Evolutionary conservation across 2,329 filamentous ascomycete genomes (phyloP), one percentile per base, ranked within the genome.

Genomic region (Fusarium sacchari): DNA sequence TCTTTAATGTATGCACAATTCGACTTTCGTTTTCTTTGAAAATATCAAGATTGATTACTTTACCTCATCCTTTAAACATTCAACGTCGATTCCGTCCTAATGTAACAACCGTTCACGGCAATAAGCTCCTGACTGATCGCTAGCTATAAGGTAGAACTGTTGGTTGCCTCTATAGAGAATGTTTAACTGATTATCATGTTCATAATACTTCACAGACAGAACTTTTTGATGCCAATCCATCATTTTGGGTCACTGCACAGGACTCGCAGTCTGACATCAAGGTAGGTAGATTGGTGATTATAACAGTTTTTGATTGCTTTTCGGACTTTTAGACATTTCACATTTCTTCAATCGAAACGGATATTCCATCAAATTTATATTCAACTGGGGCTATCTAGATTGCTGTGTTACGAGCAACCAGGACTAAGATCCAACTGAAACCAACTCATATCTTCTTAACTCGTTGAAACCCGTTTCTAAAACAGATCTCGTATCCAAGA

Each of bases 121-220:
- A 32, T 14, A 7, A n/a, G n/a, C n/a, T n/a, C 1, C 32, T 14
- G 17, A 10, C 5, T 8, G 22, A 13, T 49, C 6, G 26, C 6
- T 28, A 17, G 20, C 20, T 2, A 30, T 6, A 8, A 0, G 1
- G 14, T 1, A 8, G 1, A 30, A 0, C 7, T 32, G 10, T 5
- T 4, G 15, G 22, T 22, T 24, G 0, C 2, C 11, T 14, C 13
- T 17, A 18, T 32, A 32, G 22, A 18, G 14, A 14, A 17, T 30
- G 0, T 1, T 28, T 2, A 49, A 30, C n/a, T 15, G 7, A 12
- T 12, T 2, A n/a, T 13, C 44, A n/a, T n/a, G 9, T 17, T 8
- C 20, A 20, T 9, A 5, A 28, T 4, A 28, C 18, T 28, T 46
- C 24, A 20, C 5, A 24, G 12, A 40, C 3, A 40, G 0, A 39